Evolutionary conservation across 768 basidiomycete species (phyloP).

Genomic region (Psilocybe cubensis): DNA sequence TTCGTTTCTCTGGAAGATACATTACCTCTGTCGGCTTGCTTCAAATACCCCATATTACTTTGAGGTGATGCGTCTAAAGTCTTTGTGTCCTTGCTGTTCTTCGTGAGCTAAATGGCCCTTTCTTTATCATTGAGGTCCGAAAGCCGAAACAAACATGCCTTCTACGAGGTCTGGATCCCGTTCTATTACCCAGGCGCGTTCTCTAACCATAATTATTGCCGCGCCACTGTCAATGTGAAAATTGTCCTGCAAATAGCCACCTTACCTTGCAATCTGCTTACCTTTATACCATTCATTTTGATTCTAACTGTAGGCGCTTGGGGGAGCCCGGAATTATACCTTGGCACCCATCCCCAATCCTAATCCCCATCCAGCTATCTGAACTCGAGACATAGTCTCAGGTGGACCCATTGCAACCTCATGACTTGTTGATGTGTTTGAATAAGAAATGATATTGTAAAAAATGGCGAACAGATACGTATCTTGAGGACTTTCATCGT

Average conservation of each 20-base stretch:
- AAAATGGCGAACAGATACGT: neutral
- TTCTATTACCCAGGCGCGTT: neutral
- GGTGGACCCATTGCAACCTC: neutral
- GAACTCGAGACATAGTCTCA: neutral
- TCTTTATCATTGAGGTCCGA: neutral
- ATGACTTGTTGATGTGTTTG: neutral
- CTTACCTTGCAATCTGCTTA: neutral
- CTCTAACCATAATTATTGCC: neutral
- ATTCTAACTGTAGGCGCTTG: constrained; percentile 15
- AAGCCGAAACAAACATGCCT: neutral
- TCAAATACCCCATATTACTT: neutral
- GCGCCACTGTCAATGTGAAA: neutral
- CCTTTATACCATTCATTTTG: neutral
- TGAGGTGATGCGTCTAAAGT: neutral
- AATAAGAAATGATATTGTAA: neutral
- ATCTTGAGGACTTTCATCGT: neutral
- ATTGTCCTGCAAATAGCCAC: neutral
- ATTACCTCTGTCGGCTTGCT: neutral
- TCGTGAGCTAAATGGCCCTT: neutral
- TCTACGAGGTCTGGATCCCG: neutral
- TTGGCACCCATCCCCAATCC: constrained; percentile 2
- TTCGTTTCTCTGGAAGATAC: neutral
- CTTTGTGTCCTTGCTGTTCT: neutral
- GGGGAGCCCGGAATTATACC: constrained; percentile 1
- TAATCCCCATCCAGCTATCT: neutral